These are phyloP conservation scores for Draba incana DNA, from an alignment of 345 rosid species.

Conservation along the genomic window DNA sequence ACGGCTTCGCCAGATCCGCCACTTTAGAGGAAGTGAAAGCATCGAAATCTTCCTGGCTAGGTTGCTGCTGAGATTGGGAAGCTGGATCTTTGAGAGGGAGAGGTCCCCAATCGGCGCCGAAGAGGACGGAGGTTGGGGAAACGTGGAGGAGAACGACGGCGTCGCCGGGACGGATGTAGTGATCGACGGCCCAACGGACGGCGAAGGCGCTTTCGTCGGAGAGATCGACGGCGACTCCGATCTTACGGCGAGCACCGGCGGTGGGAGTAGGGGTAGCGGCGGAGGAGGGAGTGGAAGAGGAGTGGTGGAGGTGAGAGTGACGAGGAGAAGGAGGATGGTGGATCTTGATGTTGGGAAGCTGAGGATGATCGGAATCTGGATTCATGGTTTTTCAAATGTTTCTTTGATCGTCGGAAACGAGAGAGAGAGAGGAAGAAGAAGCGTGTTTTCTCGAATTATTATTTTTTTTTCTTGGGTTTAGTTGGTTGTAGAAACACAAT, in stretches of 20 bases:
- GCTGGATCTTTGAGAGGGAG: constrained; percentile 43
- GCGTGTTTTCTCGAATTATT: no score
- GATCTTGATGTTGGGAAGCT: constrained; percentile 81
- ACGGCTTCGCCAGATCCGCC: constrained; percentile 67
- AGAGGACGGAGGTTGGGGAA: constrained; percentile 94
- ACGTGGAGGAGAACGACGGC: constrained; percentile 96
- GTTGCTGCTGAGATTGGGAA: constrained; percentile 29
- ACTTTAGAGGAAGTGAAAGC: constrained; percentile 59
- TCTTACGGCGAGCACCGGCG: constrained; percentile 84
- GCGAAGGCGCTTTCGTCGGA: constrained; percentile 84
- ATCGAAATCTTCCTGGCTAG: constrained; percentile 66
- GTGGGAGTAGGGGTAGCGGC: constrained; percentile 72
- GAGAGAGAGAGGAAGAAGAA: neutral
- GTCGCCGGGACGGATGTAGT: constrained; percentile 95
- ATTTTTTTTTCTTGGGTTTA: no score
- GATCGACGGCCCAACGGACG: constrained; percentile 84
- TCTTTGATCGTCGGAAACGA: constrained; percentile 17
- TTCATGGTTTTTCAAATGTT: constrained; percentile 34
- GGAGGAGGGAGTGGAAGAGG: constrained; percentile 44
- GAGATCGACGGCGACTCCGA: constrained; percentile 90
- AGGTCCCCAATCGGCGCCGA: constrained; percentile 95
- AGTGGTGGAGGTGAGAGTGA: constrained; percentile 43
- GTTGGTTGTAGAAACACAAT: no score
- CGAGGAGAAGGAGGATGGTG: constrained; percentile 65
- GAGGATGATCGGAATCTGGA: constrained; percentile 59